These are phyloP conservation scores for Papiliotrema nemorosa DNA, from an alignment of 1,284 basidiomycete species.

Conservation along the genomic window DNA sequence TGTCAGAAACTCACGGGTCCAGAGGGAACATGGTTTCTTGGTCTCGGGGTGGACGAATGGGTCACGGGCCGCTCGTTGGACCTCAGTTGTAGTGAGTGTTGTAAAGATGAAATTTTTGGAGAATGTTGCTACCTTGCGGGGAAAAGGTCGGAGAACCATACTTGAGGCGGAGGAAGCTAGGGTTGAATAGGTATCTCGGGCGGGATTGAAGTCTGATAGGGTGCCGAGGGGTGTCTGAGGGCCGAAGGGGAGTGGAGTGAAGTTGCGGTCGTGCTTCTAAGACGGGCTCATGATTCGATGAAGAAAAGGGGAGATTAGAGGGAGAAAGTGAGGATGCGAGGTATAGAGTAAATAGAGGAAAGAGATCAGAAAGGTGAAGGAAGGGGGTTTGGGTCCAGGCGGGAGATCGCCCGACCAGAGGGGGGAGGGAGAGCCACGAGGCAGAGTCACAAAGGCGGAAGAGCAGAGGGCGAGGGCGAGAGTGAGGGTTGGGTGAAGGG, in stretches of 20 bases:
- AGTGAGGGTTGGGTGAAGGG: no score
- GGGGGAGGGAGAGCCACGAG: not conserved
- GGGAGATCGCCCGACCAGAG: no score
- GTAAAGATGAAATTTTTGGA: conserved; percentile 41
- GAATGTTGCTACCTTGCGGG: conserved; percentile 37
- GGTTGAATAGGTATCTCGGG: no score
- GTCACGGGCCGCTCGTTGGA: conserved; percentile 13
- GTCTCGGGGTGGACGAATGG: conserved; percentile 35
- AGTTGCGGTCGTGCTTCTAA: not conserved
- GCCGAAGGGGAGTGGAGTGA: not conserved
- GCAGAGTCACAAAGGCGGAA: not conserved
- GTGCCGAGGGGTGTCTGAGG: no score
- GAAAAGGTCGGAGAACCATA: conserved; percentile 20
- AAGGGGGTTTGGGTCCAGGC: no score
- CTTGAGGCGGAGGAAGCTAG: not conserved
- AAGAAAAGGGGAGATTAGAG: no score
- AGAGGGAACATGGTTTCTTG: conserved; percentile 27
- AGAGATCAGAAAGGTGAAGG: no score
- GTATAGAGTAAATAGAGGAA: no score
- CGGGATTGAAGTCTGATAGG: no score
- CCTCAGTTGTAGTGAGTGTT: conserved; percentile 28
- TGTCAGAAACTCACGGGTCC: conserved; percentile 29
- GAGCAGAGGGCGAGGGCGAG: no score
- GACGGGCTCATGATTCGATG: no score
- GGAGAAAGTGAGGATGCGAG: no score